These are phyloP conservation scores for Francoa sonchifolia DNA, from an alignment of 441 rosid species.

Conservation along the genomic window DNA sequence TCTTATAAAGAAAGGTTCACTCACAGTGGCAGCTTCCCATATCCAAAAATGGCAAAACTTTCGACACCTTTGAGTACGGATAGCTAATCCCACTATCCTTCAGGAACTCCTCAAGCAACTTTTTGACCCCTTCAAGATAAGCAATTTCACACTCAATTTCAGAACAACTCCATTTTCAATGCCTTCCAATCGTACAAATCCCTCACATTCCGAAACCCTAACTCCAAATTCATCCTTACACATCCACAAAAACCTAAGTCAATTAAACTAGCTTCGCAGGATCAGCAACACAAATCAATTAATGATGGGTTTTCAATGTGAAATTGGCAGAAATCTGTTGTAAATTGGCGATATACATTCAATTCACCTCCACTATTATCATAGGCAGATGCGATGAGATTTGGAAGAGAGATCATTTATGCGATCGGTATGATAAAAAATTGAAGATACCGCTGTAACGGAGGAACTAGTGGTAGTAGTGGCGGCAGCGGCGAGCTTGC, in stretches of 20 bases:
- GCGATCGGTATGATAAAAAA: slow-evolving; percentile 42
- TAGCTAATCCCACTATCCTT: slow-evolving; percentile 42
- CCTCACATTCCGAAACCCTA: slow-evolving; percentile 17
- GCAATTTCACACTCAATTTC: slow-evolving; percentile 19
- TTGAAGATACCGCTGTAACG: slow-evolving; percentile 22
- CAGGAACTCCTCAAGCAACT: slow-evolving; percentile 46
- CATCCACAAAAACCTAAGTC: slow-evolving; percentile 8
- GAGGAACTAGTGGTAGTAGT: slow-evolving; percentile 13
- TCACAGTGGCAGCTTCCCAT: slow-evolving; percentile 14
- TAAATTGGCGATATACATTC: slow-evolving; percentile 28
- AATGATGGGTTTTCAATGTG: slow-evolving; percentile 46
- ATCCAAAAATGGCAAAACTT: slow-evolving; percentile 11
- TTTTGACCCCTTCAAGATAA: slow-evolving; percentile 27
- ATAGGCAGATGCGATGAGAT: slow-evolving; percentile 54
- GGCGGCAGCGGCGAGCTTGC: slow-evolving; percentile 24
- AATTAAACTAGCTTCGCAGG: not conserved
- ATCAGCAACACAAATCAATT: slow-evolving; percentile 20
- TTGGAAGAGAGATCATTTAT: slow-evolving; percentile 36
- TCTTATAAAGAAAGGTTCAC: not conserved
- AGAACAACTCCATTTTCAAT: slow-evolving; percentile 12
- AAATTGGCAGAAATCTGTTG: slow-evolving; percentile 36
- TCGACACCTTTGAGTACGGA: slow-evolving; percentile 12
- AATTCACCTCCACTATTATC: slow-evolving; percentile 49
- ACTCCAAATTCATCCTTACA: slow-evolving; percentile 50
- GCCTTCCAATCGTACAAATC: slow-evolving; percentile 15